Evolutionary conservation across 1,284 basidiomycete genomes (phyloP), one percentile per base, ranked within the genome.

Genomic region (Microbotryum silenes-acaulis): DNA sequence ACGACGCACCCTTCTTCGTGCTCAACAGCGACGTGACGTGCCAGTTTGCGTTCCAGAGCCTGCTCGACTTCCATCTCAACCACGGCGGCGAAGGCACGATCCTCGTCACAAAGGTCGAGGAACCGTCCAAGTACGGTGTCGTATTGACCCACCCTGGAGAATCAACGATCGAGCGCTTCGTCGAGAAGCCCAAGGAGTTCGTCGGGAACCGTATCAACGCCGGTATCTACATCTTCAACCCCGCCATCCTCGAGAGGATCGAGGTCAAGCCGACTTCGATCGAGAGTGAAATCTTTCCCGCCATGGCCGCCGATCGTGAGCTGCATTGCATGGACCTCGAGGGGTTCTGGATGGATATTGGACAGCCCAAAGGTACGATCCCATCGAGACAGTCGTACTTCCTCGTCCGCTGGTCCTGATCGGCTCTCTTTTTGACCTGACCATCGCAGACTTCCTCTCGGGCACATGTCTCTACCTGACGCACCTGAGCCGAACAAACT

Each of bases 211-310:
- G 78, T 57, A 79, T 80, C 74, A 80, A 80, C 73, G 79, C 78
- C 58, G 79, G 79, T 74, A 79, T 80, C 73, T 80, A 80, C 75
- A 78, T 80, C 70, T 79, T 80, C 76, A 78, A 77, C 74, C 79
- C 79, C 12, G 74, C 72, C 42, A 73, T 80, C 42, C 72, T 80
- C 55, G 72, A 78, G 69, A 74, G 79, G 54, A 80, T 80, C 56
- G 77, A 80, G 73, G 75, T 78, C 60, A 75, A 75, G 67, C 78
- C 78, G 5, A 80, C 78, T 21, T 80, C 79, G 23, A 80, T 80
- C 69, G 79, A 80, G 72, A 78, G 78, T 72, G 78, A 80, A 69
- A 75, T 78, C 68, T 79, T 79, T 77, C 79, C 79, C 21, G 75
- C 72, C n/a, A 77, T 80, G 61, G 78, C 77, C 29, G 73, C 72